Base-by-base conservation (phyloP, 768 basidiomycete species). In the Agaricus sinodeliciosus region DNA sequence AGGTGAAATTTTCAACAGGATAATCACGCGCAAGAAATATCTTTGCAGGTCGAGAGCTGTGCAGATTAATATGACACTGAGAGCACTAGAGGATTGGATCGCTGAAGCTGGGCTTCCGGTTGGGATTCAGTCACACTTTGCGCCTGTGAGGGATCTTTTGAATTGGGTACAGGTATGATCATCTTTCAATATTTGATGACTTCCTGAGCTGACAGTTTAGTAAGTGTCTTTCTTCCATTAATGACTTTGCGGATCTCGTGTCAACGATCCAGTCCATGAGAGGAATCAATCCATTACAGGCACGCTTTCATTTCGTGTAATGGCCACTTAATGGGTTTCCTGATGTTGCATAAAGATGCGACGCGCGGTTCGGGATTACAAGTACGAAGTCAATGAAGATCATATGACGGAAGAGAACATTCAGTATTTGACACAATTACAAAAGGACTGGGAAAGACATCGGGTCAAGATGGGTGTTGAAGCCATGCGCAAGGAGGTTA, bases 391-490 rank as follows among this genome's bases (percentile, higher is more conserved):
- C 45, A 87, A 85, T 63, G 96, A 99, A 67, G 78, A 83, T 0
- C 78, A 77, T 55, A 96, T 99, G 91, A 88, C 85, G 2, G 94
- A 98, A 19, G 96, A 99, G 66, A 98, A 95, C 63, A 75, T 81
- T 36, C 91, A 96, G 69, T 98, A 98, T 61, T 79, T 98, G 25
- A 87, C 83, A 2, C 95, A 98, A 61, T 73, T 99, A 8, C 94
- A 97, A 69, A 94, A 91, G 63, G 94, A 98, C 64, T 99, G 95
- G 95, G 95, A 99, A 67, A 75, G 90, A 52, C 87, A 91, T 65
- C 77, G 93, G 41, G 83, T 94, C 28, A 89, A 91, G 63, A 72
- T 89, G 28, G 90, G 91, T 3, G 91, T 95, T 8, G 86, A 91
- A 61, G 84, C 85, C 8, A 71, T 93, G 31, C 84, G 87, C 55